Base-by-base conservation (phyloP, 176 grass and related monocot species). In the Oryza officinalis region DNA sequence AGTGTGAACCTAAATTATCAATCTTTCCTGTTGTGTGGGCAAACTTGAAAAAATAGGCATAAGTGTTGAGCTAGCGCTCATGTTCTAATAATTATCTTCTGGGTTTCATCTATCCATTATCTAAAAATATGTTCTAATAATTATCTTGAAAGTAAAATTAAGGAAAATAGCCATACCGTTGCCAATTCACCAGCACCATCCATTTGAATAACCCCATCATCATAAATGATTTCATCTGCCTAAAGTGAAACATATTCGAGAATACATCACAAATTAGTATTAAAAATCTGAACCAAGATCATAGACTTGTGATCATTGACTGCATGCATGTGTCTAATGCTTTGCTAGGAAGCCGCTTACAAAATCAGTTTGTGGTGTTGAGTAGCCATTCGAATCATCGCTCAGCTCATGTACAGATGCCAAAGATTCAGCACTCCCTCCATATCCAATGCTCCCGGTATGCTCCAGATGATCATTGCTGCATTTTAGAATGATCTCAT, bases 401-500 rank as follows among this genome's bases (percentile, higher is more conserved):
- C 49, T 66, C 6, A 87, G 80, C 63, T 87, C 85, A 75, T 83
- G 80, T 80, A 80, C 71, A 49, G 75, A 83, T 80, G 80, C 80
- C 66, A 84, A 75, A 30, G 69, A 75, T 65, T 80, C 80, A 50
- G 75, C 47, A 40, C 47, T 80, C 25, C 76, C 89, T 80, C 70
- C 85, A 90, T 80, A 70, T 64, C 64, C 84, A 49, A 26, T 84
- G 70, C 33, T 83, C 69, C 47, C 61, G 41, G 75, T 75, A 63
- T 80, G 49, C 23, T 70, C 69, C 50, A 86, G 69, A 78, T 83
- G 75, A 59, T 78, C 84, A 27, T 87, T 70, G 23, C 89, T 90
- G 69, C 70, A 87, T 69, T 81, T 25, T 40, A 79, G 4, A 83
- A 83, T 63, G 35, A 66, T 59, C 68, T 33, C 33, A 66, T 54